Conservation (phyloP, 768 basidiomycete genomes). For the Nidula microcarpa region DNA sequence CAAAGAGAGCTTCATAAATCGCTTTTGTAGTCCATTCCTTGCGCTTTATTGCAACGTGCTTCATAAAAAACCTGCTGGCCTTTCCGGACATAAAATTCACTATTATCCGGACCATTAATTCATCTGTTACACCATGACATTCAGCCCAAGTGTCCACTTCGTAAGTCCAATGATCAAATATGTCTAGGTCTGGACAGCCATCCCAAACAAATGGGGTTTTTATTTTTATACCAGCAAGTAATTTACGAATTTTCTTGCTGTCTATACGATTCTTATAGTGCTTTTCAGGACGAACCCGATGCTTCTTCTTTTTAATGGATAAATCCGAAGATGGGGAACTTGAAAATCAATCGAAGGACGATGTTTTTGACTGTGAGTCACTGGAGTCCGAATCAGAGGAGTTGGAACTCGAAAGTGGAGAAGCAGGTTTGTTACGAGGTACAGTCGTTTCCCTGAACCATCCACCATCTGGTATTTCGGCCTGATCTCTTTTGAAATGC, state of each 20-base stretch:
- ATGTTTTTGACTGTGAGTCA: background rate
- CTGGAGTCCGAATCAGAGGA: background rate
- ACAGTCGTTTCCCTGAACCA: too few species aligned
- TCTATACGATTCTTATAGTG: background rate
- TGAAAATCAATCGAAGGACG: background rate
- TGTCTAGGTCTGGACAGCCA: background rate
- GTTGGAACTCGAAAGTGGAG: too few species aligned
- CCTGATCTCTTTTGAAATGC: background rate
- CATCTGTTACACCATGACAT: background rate
- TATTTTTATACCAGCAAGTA: background rate
- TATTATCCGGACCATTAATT: background rate
- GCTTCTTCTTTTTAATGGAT: background rate
- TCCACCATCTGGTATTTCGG: background rate
- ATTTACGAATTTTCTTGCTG: background rate
- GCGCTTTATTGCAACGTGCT: background rate
- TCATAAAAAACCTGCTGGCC: constrained; percentile 6
- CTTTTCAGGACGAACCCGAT: background rate
- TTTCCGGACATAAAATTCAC: constrained; percentile 5
- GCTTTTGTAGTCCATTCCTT: background rate
- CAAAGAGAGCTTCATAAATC: constrained; percentile 4
- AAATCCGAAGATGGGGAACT: too few species aligned
- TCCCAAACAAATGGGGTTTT: background rate
- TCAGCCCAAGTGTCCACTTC: background rate
- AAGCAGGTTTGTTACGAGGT: too few species aligned
- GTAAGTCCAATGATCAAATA: background rate